Percentiles rank a stretch among this genome's conserved stretches.
Conservation (phyloP, 139 green algal species). For the Limnomonas spitsbergensis region DNA sequence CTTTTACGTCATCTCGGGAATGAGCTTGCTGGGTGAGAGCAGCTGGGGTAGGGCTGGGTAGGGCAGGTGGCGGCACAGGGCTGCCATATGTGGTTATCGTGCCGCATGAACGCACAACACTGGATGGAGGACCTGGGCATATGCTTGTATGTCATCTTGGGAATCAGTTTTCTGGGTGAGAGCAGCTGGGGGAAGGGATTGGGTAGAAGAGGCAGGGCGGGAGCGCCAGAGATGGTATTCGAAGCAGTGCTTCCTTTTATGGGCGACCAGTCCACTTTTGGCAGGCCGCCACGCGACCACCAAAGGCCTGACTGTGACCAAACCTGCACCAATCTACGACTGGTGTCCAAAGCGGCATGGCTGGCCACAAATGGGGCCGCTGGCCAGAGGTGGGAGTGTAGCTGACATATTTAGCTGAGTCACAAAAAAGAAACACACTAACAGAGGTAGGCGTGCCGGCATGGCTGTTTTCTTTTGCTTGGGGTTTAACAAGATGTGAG, state of each 20-base stretch:
- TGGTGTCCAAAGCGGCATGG: no score
- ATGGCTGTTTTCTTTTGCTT: no score
- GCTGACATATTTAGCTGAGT: no score
- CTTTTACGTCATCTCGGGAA: slow-evolving; percentile 7
- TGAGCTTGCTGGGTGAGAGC: not conserved
- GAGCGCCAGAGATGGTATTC: not conserved
- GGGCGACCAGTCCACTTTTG: not conserved
- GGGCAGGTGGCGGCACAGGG: not conserved
- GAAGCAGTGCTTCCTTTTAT: not conserved
- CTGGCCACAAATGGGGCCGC: no score
- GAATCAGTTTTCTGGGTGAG: not conserved
- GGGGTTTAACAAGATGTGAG: no score
- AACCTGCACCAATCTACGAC: not conserved
- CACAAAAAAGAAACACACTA: no score
- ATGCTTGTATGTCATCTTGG: slow-evolving; percentile 5
- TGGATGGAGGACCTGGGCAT: slow-evolving; percentile 18
- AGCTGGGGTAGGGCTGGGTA: not conserved
- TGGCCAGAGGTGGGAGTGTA: no score
- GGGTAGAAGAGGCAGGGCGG: not conserved
- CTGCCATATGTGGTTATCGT: not conserved
- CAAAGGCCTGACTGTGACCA: not conserved
- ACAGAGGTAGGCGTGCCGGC: no score
- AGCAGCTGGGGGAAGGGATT: not conserved
- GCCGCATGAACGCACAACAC: slow-evolving; percentile 41
- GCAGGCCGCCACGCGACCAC: no score